Evolutionary conservation across 768 basidiomycete genomes (phyloP).

Genomic region (Clitopilus passeckerianus): DNA sequence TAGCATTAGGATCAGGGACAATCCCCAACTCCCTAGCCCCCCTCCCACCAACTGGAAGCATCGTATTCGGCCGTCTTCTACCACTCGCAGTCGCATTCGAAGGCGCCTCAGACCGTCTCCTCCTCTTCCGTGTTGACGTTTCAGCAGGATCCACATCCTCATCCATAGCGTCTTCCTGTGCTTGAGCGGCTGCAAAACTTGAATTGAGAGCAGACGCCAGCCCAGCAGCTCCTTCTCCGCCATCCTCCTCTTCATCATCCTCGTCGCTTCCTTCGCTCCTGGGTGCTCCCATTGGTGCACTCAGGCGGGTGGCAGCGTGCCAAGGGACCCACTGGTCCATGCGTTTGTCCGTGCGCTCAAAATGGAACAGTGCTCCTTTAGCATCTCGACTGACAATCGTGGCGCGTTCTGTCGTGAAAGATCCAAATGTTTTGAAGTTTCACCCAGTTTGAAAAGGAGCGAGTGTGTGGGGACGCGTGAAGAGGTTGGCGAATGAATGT

Average conservation of each 20-base stretch:
- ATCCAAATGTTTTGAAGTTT: slow-evolving; percentile 6
- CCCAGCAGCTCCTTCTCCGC: neutral
- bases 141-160: neutral
- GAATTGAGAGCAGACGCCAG: neutral
- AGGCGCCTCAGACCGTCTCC: neutral
- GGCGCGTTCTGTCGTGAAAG: slow-evolving; percentile 33
- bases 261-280: neutral
- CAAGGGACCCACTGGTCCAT: slow-evolving; percentile 71
- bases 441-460: neutral
- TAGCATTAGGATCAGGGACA: slow-evolving; percentile 8
- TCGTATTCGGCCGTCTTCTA: neutral
- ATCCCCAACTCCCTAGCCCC: neutral
- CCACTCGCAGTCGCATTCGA: neutral
- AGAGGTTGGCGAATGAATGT: neutral
- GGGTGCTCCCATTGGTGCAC: neutral
- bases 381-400: slow-evolving; percentile 47
- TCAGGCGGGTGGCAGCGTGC: slow-evolving; percentile 23
- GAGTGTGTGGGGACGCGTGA: neutral
- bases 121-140: neutral
- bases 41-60: neutral
- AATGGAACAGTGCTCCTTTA: slow-evolving; percentile 67
- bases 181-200: neutral
- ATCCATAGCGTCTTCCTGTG: neutral
- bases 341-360: slow-evolving; percentile 62
- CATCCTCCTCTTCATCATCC: neutral